Evolutionary conservation across 805 yeast species (phyloP), one percentile per base, ranked within the genome.

Genomic region (Metschnikowia reukaufii): DNA sequence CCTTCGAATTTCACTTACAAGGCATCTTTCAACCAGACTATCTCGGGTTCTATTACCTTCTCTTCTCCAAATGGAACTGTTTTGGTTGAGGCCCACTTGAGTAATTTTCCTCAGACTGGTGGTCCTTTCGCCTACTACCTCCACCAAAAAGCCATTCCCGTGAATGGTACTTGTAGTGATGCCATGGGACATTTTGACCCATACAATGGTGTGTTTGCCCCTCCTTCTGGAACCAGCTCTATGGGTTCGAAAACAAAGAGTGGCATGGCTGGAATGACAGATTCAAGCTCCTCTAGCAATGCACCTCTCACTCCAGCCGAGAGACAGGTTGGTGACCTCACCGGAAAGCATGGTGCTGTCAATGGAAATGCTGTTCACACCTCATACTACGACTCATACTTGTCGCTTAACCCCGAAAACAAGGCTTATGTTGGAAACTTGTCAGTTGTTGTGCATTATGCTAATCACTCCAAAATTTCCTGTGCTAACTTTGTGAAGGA

Each of bases 121-220:
- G 74, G 73, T 15, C 73, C 74, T 21, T 72, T 69, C 63, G 45
- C 59, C 31, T 72, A 72, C 64, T 74, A 69, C 52, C 60, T 72
- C 47, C 74, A 72, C 55, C 58, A 63, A 42, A 42, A 48, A 30
- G 65, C 72, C 12, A 73, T 72, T 30, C 75, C 76, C 8, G 32
- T 63, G 5, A 57, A 65, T 53, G 66, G 66, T n/a, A 49, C 49
- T 49, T 62, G 66, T 44, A 57, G 63, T 15, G 74, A 63, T 33
- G 67, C 76, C 12, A 47, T 46, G 36, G 61, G 47, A 18, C 72
- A 67, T 59, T 66, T 72, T 50, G 64, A 72, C 56, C 76, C 76
- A 17, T 71, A 59, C 61, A 54, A 59, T 46, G 76, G 75, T 21
- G 27, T 23, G 9, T 23, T 7, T 23, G 27, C 9, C 9, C 27